These are phyloP conservation scores for Barnettozyma populi DNA, from an alignment of 805 yeast species.

Conservation along the genomic window DNA sequence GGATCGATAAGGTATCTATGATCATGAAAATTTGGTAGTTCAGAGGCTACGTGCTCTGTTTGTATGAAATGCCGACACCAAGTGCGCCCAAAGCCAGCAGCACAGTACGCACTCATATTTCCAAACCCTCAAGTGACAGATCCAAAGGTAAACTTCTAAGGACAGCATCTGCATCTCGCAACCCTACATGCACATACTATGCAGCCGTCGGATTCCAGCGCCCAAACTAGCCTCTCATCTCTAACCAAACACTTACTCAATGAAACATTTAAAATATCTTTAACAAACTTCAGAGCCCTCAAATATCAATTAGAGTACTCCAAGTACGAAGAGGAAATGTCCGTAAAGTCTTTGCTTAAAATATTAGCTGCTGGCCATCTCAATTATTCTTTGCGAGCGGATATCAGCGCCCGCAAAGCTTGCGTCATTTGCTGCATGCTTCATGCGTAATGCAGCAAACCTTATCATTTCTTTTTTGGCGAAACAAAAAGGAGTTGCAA, in stretches of 20 bases:
- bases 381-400: neutral
- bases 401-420: neutral
- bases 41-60: neutral
- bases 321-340: no score
- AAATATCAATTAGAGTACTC: no score
- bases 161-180: neutral
- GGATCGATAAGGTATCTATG: no score
- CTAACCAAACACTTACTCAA: no score
- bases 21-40: no score
- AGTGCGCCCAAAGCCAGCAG: neutral
- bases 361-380: no score
- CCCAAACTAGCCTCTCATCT: no score
- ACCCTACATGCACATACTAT: neutral
- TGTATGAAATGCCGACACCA: neutral
- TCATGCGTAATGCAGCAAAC: neutral
- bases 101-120: neutral
- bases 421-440: neutral
- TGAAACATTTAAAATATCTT: no score
- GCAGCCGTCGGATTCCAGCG: no score
- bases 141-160: neutral
- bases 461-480: neutral
- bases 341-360: no score
- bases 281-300: no score
- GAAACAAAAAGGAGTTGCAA: neutral
- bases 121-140: neutral